Base-by-base conservation (phyloP, 2,329 filamentous ascomycete species). In the Didymella pomorum region DNA sequence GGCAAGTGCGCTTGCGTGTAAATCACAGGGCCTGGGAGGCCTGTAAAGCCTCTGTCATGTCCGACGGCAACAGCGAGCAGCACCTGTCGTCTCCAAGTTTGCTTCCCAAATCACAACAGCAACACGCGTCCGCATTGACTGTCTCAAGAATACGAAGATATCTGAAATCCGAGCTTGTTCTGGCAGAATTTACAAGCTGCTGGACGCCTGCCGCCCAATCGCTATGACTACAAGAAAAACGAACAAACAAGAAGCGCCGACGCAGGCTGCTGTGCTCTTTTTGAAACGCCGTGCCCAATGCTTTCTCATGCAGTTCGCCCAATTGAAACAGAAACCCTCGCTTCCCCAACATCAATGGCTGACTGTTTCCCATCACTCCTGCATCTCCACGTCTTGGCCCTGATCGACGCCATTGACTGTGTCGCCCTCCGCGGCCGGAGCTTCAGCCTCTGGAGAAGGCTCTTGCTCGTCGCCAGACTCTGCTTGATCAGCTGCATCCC, bases 351-450 rank as follows among this genome's bases (percentile, higher is more conserved):
- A 49, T 50, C 46, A 58, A 35, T 58, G 48, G 44, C 44, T 48
- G 37, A 23, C 28, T 43, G 5, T n/a, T 45, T 44, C 43, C 64
- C 61, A 71, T 47, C 62, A 66, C 42, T 72, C 71, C 59, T 70
- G 60, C 74, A 76, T 76, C 41, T 74, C 69, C 33, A 73, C 65
- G 49, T 75, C 74, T 31, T 68, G 56, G 39, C 68, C 67, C 46
- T 57, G 53, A 20, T 61, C 65, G 9, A 58, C 62, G n/a, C 59
- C 63, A 29, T 65, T 64, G 57, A 69, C 70, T 23, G 64, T 65
- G 23, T 73, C 71, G 12, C 62, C 68, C 45, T 69, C 70, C 10
- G 29, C 66, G 18, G 51, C 65, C 42, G 57, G 37, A 44, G 41
- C 56, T 33, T 63, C 68, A 11, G 35, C 47, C 37, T 44, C 57